Percentiles rank a stretch among this genome's conserved stretches.
Conservation (phyloP, 225 moss, liverwort and hornwort species). For the Marchantia paleacea region DNA sequence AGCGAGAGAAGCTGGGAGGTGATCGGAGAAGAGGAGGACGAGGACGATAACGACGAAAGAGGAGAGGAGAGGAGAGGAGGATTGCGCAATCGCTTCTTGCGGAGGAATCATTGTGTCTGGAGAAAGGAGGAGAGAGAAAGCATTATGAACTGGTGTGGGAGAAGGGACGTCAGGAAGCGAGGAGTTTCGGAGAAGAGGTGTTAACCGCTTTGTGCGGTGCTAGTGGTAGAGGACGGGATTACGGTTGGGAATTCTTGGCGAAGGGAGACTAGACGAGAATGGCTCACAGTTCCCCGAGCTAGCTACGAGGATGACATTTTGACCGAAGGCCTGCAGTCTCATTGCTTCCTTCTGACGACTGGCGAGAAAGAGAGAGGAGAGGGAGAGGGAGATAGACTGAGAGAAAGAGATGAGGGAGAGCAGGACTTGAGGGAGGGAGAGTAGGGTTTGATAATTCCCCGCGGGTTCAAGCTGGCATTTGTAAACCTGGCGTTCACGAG, state of each 20-base stretch:
- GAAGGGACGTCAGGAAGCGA: background rate
- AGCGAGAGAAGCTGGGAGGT: background rate
- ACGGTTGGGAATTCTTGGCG: slow-evolving; percentile 50
- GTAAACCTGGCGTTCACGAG: slow-evolving; percentile 23
- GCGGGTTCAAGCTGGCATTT: slow-evolving; percentile 9
- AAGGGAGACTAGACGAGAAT: slow-evolving; percentile 19
- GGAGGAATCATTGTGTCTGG: background rate
- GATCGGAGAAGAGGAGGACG: background rate
- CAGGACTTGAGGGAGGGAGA: background rate
- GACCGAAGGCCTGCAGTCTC: background rate
- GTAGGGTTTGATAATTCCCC: slow-evolving; percentile 28
- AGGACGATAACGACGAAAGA: background rate
- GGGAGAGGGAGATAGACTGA: too few relatives aligned
- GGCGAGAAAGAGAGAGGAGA: background rate
- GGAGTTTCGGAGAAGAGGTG: slow-evolving; percentile 10
- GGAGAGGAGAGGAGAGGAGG: background rate
- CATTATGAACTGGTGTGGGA: background rate
- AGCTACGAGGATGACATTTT: slow-evolving; percentile 7
- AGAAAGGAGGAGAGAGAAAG: background rate
- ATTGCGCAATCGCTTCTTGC: slow-evolving; percentile 8
- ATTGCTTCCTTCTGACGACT: background rate
- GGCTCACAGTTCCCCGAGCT: slow-evolving; percentile 2
- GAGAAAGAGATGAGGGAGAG: background rate
- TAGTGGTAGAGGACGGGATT: slow-evolving; percentile 22
- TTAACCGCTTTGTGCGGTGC: slow-evolving; percentile 35